Evolutionary conservation across 1,284 basidiomycete species (phyloP).

Genomic region (Cutaneotrichosporon dermatis): DNA sequence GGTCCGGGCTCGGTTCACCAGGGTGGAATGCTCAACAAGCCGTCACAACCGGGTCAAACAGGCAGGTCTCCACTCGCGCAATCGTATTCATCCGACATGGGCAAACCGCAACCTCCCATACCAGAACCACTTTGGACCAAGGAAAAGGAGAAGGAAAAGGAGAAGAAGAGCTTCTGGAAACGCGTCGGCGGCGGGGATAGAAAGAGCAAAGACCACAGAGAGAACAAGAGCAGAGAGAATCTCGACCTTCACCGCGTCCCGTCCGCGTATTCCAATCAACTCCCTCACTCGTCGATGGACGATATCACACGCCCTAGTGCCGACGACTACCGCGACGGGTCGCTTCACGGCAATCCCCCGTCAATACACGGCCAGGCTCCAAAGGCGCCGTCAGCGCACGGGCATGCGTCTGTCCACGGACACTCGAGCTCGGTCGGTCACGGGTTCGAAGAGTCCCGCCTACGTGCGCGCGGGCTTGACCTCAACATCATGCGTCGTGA

Average conservation of each 20-base stretch:
- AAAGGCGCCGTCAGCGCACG: no score
- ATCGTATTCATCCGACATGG: slow-evolving; percentile 9
- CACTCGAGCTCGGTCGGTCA: slow-evolving; percentile 19
- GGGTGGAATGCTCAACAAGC: slow-evolving; percentile 18
- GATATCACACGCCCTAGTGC: slow-evolving; percentile 15
- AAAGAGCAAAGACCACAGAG: slow-evolving; percentile 8
- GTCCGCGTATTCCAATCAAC: neutral
- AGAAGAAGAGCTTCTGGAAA: slow-evolving; percentile 18
- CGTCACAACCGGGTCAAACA: neutral
- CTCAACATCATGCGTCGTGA: neutral
- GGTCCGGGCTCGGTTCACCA: neutral
- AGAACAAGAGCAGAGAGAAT: neutral
- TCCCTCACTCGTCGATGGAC: neutral
- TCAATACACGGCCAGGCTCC: neutral
- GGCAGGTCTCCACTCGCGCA: slow-evolving; percentile 15
- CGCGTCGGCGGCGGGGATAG: slow-evolving; percentile 8
- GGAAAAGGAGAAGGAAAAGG: slow-evolving; percentile 9
- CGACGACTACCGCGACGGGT: slow-evolving; percentile 19
- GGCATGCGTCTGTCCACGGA: slow-evolving; percentile 11
- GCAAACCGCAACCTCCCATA: slow-evolving; percentile 1
- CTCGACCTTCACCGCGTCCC: neutral
- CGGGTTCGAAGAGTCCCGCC: slow-evolving; percentile 11
- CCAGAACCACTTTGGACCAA: neutral
- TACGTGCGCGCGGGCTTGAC: neutral
- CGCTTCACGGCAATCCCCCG: neutral